Evolutionary conservation across 208 protist genomes (phyloP), one percentile per base, ranked within the genome.

Genomic region (Phytomonas francai): DNA sequence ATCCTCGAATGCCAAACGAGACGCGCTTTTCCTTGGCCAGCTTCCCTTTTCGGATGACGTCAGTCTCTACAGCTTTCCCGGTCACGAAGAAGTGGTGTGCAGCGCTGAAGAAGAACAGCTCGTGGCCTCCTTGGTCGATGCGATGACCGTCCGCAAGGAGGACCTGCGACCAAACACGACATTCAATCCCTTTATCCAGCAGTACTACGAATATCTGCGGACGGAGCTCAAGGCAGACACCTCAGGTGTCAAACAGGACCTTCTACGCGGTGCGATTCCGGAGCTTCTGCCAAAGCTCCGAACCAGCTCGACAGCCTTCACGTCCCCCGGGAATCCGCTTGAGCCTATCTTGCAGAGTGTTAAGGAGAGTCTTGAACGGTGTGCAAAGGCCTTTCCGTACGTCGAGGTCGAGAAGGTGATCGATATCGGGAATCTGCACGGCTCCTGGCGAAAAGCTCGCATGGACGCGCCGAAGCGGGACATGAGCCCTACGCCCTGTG

Each of bases 41-140:
- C 71, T 97, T 14, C 95, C 95, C 8, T 98, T 93, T 56, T 62
- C 83, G 7, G 91, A 97, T 56, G 94, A 97, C 65, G 63, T 88
- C 14, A 85, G 92, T 30, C 67, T 67, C 11, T 93, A 92, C 39
- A 57, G 70, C 59, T 97, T 97, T 58, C 74, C 81, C 11, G 70
- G 79, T 70, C 75, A 77, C 42, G 61, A 73, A 4, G 73, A 87
- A 32, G 39, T 93, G 59, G 33, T 32, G 27, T 67, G 63, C 57
- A 81, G 63, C 0, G 29, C 34, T 0, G 73, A 77, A 12, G 90
- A 97, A 69, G 65, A 93, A 65, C 39, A 70, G 36, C 70, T 91
- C 31, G 70, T 93, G 27, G 80, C 89, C 12, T 66, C 71, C 8
- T 59, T 97, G 6, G 74, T 89, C 22, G 84, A 97, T 42, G 89